phyloP scores from a whole-genome alignment of 2,329 filamentous ascomycete species.

The Apiospora rasikravindrae region DNA sequence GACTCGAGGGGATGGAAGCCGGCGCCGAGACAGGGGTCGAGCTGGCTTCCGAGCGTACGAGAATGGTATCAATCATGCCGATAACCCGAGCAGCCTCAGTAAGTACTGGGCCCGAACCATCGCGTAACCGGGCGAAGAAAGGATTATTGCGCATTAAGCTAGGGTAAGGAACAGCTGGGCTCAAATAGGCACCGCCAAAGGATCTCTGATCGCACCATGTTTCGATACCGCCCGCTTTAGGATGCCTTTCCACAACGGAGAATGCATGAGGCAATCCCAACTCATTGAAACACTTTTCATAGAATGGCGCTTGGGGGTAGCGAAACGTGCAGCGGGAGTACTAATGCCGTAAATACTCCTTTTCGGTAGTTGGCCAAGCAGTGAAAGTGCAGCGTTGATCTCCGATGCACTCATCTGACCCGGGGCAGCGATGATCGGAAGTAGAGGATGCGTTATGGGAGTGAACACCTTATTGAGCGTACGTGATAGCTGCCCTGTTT shows the following conservation, averaged over 20 bases:
- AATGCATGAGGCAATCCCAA: conserved; percentile 87
- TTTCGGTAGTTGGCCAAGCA: conserved; percentile 80
- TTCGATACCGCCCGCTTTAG: conserved; percentile 70
- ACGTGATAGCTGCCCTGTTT: conserved; percentile 82
- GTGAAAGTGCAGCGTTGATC: conserved; percentile 79
- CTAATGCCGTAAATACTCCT: conserved; percentile 83
- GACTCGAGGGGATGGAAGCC: conserved; percentile 54
- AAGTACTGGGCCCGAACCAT: conserved; percentile 60
- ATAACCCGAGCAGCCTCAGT: conserved; percentile 80
- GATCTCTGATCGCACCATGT: conserved; percentile 72
- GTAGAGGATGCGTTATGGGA: conserved; percentile 82
- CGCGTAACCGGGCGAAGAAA: conserved; percentile 57
- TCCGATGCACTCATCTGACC: conserved; percentile 86
- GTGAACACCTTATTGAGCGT: conserved; percentile 87
- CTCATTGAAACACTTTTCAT: conserved; percentile 83
- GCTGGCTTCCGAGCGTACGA: conserved; percentile 60
- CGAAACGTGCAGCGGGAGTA: conserved; percentile 65
- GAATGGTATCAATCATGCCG: conserved; percentile 81
- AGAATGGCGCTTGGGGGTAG: conserved; percentile 79
- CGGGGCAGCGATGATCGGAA: conserved; percentile 84
- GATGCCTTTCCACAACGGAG: conserved; percentile 72
- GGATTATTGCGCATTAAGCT: conserved; percentile 62
- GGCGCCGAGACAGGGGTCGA: conserved; percentile 51
- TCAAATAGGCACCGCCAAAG: conserved; percentile 84
- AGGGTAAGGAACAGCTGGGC: conserved; percentile 69